Base-by-base conservation (phyloP, 2,329 filamentous ascomycete genomes). In the Microcyclospora tardicrescens region DNA sequence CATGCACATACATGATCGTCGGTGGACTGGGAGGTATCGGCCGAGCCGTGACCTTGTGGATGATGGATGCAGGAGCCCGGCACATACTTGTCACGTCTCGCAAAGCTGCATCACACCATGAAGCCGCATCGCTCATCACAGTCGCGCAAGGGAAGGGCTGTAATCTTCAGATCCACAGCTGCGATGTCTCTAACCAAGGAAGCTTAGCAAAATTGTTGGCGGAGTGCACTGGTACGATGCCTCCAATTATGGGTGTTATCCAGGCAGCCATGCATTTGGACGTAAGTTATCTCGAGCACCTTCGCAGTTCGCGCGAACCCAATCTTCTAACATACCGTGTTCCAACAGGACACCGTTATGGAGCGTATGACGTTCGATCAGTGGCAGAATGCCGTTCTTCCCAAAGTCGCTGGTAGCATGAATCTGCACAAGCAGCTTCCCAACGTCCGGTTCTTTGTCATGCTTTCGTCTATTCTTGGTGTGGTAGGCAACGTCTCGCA, bases 221-320 rank as follows among this genome's bases (percentile, higher is more conserved):
- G 6, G 15, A 37, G 14, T 31, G 34, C 29, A 24, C 14, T 6
- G 12, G n/a, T 6, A 36, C 37, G 6, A 10, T 39, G 3, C 32
- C 37, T 2, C 37, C 37, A 10, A 35, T 46, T 10, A 36, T 30
- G 13, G 43, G 43, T 10, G 35, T 38, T 27, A 43, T 61, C 16
- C 56, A 60, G 40, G 55, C 42, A 1, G 52, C 58, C 6, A 60
- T 59, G 54, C 46, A 52, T 8, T 43, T 60, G 6, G 15, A 39
- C 28, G 36, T 30, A 30, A 30, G 28, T 30, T n/a, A n/a, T n/a
- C n/a, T n/a, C n/a, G n/a, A n/a, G n/a, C n/a, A n/a, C n/a, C n/a
- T n/a, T n/a, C n/a, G n/a, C n/a, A n/a, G n/a, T n/a, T n/a, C n/a
- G n/a, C n/a, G n/a, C n/a, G n/a, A n/a, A n/a, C n/a, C n/a, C n/a